Percentiles rank a stretch among this genome's conserved stretches.
phyloP scores from a whole-genome alignment of 345 rosid species.

The Lepidium sativum region DNA sequence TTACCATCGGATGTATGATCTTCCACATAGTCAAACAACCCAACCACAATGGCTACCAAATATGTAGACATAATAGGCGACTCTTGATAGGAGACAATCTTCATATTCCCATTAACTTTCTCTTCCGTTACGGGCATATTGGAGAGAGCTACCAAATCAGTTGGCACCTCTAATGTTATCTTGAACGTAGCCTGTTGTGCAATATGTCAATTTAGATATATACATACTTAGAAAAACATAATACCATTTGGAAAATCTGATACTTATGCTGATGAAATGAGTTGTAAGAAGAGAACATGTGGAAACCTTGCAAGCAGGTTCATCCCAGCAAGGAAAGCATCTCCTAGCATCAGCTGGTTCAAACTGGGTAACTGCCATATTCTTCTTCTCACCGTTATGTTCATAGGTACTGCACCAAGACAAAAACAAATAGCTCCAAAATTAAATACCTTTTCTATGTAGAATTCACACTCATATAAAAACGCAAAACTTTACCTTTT shows the following conservation, averaged over 20 bases:
- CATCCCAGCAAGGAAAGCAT: constrained; percentile 99
- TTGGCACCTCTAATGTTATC: constrained; percentile 78
- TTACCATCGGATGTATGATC: constrained; percentile 88
- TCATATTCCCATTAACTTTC: constrained; percentile 57
- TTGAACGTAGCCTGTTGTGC: constrained; percentile 76
- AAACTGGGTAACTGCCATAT: constrained; percentile 97
- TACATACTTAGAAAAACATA: not conserved
- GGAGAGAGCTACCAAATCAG: constrained; percentile 79
- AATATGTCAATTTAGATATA: constrained; percentile 3
- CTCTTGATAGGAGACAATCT: constrained; percentile 68
- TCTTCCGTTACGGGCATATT: constrained; percentile 81
- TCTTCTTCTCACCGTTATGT: constrained; percentile 81
- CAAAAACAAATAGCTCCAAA: not conserved
- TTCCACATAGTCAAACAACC: constrained; percentile 83
- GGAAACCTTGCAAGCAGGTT: constrained; percentile 91
- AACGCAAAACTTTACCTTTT: constrained; percentile 38
- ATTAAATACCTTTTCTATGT: not conserved
- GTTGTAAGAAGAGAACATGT: not conserved
- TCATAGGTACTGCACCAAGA: constrained; percentile 51
- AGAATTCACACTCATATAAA: not conserved
- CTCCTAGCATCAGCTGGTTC: constrained; percentile 95
- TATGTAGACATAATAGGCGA: constrained; percentile 95
- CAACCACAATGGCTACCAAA: constrained; percentile 87
- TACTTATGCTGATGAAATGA: not conserved
- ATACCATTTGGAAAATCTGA: not conserved